Base-by-base conservation (phyloP, 2,329 filamentous ascomycete species). In the Ceratocystis alfenasii region DNA sequence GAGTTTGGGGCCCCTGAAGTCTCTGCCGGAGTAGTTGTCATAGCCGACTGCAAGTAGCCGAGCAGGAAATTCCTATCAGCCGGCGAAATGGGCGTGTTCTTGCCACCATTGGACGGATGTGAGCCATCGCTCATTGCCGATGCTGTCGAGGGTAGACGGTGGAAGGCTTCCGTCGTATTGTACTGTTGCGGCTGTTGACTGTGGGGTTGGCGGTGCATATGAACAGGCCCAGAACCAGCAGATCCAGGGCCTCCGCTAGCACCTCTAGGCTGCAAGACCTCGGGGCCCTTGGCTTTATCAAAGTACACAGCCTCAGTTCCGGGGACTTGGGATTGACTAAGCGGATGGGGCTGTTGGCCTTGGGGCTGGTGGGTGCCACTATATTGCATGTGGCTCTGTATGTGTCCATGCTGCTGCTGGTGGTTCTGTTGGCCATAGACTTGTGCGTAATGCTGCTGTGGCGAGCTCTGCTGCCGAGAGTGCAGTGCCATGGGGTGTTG, bases 1-100 rank as follows among this genome's bases (percentile, higher is more conserved):
- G 17, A 30, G 72, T 55, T 71, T 76, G 55, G 33, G 3, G 55
- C 28, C 7, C 25, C 28, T 59, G 28, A 5, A n/a, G 25, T 30
- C 15, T 28, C 15, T 17, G 55, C n/a, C 28, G 55, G 30, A 6
- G 28, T 36, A 6, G 55, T 59, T 45, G 76, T 76, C 10, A 79
- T 78, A 2, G 79, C 77, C 30, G 78, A 78, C 69, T 89, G 83
- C 71, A 95, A 76, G 72, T 90, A 94, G 8, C 83, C 87, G 63
- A 94, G 78, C 72, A 95, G 76, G 71, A 94, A 94, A 17, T 80
- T 86, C 72, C 88, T 87, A 70, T 94, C 86, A 0, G 84, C 87
- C 0, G 88, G 83, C 3, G 86, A 87, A 57, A 85, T 84, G 12
- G 82, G 78, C 41, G 79, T 78, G 17, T 50, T 50, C 71, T 81